Evolutionary conservation across 805 yeast species (phyloP).

Genomic region (Kockiozyma suomiensis): DNA sequence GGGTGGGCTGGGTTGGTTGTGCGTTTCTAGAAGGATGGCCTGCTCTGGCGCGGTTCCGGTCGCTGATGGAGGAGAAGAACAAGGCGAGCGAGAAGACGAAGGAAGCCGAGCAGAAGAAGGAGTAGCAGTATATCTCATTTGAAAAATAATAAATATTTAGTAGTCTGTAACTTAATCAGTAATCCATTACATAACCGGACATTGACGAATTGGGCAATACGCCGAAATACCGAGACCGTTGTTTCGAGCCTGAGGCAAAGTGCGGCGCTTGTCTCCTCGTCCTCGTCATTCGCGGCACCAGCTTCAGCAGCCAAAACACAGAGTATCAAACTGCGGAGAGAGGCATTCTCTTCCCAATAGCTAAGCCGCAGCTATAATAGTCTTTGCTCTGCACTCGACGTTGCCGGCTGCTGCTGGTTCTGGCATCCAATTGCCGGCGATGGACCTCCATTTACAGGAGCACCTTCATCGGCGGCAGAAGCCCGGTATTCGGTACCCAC

Average conservation of each 20-base stretch:
- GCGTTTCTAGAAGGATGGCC: slow-evolving; percentile 35
- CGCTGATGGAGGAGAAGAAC: slow-evolving; percentile 33
- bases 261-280: not conserved
- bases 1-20: slow-evolving; percentile 29
- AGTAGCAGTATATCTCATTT: slow-evolving; percentile 1
- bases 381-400: not conserved
- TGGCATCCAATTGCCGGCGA: not conserved
- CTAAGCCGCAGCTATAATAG: too few species aligned
- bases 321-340: too few species aligned
- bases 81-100: slow-evolving; percentile 28
- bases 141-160: too few species aligned
- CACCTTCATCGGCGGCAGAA: not conserved
- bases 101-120: slow-evolving; percentile 20
- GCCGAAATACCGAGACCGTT: not conserved
- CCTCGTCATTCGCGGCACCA: not conserved
- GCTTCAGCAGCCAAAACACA: too few species aligned
- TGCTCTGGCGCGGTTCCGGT: slow-evolving; percentile 29
- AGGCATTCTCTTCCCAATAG: too few species aligned
- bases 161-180: too few species aligned
- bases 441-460: not conserved
- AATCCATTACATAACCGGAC: too few species aligned
- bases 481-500: slow-evolving; percentile 13
- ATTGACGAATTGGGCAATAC: not conserved
- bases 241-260: not conserved
- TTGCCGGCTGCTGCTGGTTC: not conserved